phyloP scores from a whole-genome alignment of 164 flowering plant species.

The Dillenia turbinata region DNA sequence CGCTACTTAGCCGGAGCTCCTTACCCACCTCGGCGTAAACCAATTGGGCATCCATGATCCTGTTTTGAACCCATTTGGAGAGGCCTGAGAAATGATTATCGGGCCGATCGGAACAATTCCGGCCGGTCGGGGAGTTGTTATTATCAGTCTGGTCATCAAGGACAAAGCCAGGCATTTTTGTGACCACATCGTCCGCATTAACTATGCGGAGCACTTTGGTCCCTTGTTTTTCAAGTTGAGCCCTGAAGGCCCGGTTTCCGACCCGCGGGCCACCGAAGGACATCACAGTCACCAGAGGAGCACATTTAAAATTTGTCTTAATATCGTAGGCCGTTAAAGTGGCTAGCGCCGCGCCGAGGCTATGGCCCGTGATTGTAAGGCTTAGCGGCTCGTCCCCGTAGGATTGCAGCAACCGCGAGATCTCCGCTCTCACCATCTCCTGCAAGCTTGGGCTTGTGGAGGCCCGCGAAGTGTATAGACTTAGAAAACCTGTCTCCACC shows the following conservation, averaged over 20 bases:
- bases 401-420: slow-evolving; percentile 26
- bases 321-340: slow-evolving; percentile 60
- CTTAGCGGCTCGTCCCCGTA: slow-evolving; percentile 56
- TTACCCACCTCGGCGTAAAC: slow-evolving; percentile 45
- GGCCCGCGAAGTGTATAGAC: slow-evolving; percentile 49
- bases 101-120: slow-evolving; percentile 5
- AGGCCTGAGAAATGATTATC: slow-evolving; percentile 35
- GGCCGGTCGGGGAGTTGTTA: background rate
- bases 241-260: slow-evolving; percentile 44
- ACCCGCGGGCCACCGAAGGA: slow-evolving; percentile 82
- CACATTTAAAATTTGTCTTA: slow-evolving; percentile 21
- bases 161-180: slow-evolving; percentile 71
- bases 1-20: slow-evolving; percentile 40
- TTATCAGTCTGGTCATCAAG: slow-evolving; percentile 21
- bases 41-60: slow-evolving; percentile 33
- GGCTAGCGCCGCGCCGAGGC: slow-evolving; percentile 80
- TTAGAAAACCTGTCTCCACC: slow-evolving; percentile 76
- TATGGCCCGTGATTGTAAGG: slow-evolving; percentile 71
- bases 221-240: slow-evolving; percentile 39
- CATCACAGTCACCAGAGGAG: slow-evolving; percentile 49
- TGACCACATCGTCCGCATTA: slow-evolving; percentile 53
- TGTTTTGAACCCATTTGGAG: slow-evolving; percentile 21
- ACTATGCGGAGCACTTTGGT: slow-evolving; percentile 59
- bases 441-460: slow-evolving; percentile 29
- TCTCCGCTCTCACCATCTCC: slow-evolving; percentile 42